Percentiles rank a stretch among this genome's conserved stretches.
These are phyloP conservation scores for Prosopis cineraria DNA, from an alignment of 306 rosid species.

Conservation along the genomic window DNA sequence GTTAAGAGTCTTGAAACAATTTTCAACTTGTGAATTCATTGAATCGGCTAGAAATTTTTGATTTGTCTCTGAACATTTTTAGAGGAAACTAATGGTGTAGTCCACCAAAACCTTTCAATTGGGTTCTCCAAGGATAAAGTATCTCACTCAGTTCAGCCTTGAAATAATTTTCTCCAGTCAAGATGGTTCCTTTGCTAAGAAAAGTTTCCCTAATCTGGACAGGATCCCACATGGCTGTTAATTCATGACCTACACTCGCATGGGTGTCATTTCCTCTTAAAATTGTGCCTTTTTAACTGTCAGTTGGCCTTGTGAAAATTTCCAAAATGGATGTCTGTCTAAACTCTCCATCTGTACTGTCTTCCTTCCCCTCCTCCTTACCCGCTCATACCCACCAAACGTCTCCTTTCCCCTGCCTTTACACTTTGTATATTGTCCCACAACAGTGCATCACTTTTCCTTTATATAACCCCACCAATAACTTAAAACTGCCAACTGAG, in stretches of 20 bases:
- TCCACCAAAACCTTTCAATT: neutral
- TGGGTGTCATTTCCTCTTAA: neutral
- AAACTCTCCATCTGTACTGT: neutral
- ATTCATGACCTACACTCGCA: neutral
- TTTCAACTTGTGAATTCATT: neutral
- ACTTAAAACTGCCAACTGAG: neutral
- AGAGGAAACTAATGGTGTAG: neutral
- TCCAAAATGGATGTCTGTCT: neutral
- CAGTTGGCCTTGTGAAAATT: neutral
- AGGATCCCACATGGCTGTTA: neutral
- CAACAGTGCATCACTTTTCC: neutral
- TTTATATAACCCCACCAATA: conserved; percentile 14
- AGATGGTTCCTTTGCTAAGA: neutral
- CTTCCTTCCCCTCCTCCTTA: neutral
- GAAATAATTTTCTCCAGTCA: neutral
- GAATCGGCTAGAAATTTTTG: neutral
- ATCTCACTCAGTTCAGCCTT: neutral
- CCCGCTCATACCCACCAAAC: neutral
- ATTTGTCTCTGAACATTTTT: neutral
- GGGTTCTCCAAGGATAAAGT: neutral
- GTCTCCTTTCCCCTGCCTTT: neutral
- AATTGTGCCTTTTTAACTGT: neutral
- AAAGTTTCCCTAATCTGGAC: neutral
- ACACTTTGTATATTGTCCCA: neutral
- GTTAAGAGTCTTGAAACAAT: conserved; percentile 8